Base-by-base conservation (phyloP, 2,329 filamentous ascomycete species). In the Cladophialophora exuberans region DNA sequence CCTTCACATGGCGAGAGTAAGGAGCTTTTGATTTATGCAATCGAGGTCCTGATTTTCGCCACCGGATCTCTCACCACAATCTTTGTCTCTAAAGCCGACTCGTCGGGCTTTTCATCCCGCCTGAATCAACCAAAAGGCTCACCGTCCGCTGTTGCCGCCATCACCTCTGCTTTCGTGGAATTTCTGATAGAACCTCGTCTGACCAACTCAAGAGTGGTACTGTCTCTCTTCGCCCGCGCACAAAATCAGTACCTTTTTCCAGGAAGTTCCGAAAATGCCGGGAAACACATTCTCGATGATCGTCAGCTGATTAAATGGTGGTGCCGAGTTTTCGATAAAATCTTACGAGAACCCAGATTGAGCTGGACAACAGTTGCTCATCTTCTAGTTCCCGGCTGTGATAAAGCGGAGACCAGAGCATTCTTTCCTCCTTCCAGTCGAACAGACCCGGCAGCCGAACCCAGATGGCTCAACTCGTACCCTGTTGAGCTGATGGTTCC, bases 31-130 rank as follows among this genome's bases (percentile, higher is more conserved):
- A 80, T 93, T 6, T 86, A 96, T 55, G 93, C 88, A 13, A 81
- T 99, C 60, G 94, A 99, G 69, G 79, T 97, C 47, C 80, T 94
- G 64, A 82, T 99, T 57, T 99, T 95, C 73, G 88, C 85, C 0
- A 96, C 92, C 0, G 82, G 83, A 41, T 82, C 83, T 64, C 82
- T 90, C 20, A 96, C 88, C 1, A 97, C 89, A 3, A 81, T 97
- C 50, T 99, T 99, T 70, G 87, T 99, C 20, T 93, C 92, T 60
- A 99, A 99, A 73, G 94, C 94, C 44, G 94, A 99, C 74, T 97
- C 94, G 7, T 97, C 93, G 0, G 94, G 95, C 20, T 95, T 90
- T 68, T 75, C 97, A 7, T 78, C 85, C 62, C 77, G 87, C 1
- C 76, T 92, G 30, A 75, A 82, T 15, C 76, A 89, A 0, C 82